Evolutionary conservation across 2,329 filamentous ascomycete genomes (phyloP).

Genomic region (Hypocrella siamensis): DNA sequence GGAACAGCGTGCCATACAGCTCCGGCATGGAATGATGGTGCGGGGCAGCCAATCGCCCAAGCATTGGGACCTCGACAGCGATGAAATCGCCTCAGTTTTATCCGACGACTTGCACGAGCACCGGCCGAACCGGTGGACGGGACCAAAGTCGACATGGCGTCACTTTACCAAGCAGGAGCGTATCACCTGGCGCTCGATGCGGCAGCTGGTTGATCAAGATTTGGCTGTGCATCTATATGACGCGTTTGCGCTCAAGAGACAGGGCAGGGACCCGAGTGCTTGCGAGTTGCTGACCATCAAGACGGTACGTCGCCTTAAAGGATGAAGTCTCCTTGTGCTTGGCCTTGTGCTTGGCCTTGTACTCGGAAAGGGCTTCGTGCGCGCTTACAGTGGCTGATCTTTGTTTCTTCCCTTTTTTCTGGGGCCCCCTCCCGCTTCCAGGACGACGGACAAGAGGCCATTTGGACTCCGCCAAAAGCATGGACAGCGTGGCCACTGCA

Average conservation of each 20-base stretch:
- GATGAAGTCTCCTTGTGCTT: too few relatives aligned
- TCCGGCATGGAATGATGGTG: too few relatives aligned
- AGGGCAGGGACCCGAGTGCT: conserved; percentile 10
- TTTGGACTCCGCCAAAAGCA: conserved; percentile 36
- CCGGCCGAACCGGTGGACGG: conserved; percentile 60
- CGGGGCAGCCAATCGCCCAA: not conserved
- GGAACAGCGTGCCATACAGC: too few relatives aligned
- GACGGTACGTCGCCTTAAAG: conserved; percentile 7
- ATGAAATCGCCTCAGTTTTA: conserved; percentile 28
- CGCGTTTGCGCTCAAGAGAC: conserved; percentile 48
- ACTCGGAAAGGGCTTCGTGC: too few relatives aligned
- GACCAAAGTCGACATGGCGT: conserved; percentile 51
- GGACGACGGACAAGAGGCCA: conserved; percentile 13
- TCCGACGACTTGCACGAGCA: conserved; percentile 29
- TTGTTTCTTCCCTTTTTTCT: too few relatives aligned
- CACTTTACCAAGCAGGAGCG: conserved; percentile 45
- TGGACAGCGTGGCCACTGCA: conserved; percentile 84
- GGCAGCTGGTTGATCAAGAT: conserved; percentile 47
- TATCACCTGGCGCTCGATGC: conserved; percentile 45
- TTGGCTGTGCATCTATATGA: conserved; percentile 68
- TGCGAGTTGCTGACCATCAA: conserved; percentile 13
- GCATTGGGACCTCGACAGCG: conserved; percentile 28
- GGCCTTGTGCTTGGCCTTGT: too few relatives aligned
- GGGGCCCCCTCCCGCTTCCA: too few relatives aligned
- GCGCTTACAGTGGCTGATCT: too few relatives aligned